These are phyloP conservation scores for Saprolegnia diclina DNA, from an alignment of 352 stramenopile species.

Conservation along the genomic window DNA sequence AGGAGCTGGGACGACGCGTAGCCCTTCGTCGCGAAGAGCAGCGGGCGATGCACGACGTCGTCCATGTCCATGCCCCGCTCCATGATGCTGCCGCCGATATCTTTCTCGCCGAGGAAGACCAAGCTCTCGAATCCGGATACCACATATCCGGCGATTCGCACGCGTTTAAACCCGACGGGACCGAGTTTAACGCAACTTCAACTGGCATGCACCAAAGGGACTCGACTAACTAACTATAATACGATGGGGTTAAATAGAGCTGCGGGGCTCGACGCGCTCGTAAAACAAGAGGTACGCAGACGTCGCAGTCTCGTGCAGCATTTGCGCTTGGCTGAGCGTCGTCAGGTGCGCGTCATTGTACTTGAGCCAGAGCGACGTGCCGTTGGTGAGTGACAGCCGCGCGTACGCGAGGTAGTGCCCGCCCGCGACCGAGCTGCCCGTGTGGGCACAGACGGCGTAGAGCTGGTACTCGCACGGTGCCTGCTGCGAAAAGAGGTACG, in stretches of 20 bases:
- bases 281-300: constrained; percentile 79
- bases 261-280: constrained; percentile 29
- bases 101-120: background rate
- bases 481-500: constrained; percentile 60
- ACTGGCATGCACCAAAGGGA: too few species aligned
- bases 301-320: constrained; percentile 46
- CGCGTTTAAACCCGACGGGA: background rate
- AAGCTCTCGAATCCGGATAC: background rate
- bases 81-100: background rate
- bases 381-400: constrained; percentile 2
- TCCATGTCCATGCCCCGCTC: constrained; percentile 29
- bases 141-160: background rate
- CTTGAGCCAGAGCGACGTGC: constrained; percentile 45
- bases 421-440: constrained; percentile 50
- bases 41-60: constrained; percentile 59
- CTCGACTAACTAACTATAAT: too few species aligned
- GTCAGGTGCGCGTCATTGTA: constrained; percentile 66
- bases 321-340: constrained; percentile 38
- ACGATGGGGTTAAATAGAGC: constrained; percentile 17
- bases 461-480: constrained; percentile 40
- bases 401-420: constrained; percentile 78
- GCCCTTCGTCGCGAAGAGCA: constrained; percentile 71
- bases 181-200: background rate
- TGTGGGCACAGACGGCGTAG: constrained; percentile 63
- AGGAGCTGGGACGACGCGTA: constrained; percentile 80